phyloP scores from a whole-genome alignment of 1,284 basidiomycete species.

The Pseudozyma pruni region DNA sequence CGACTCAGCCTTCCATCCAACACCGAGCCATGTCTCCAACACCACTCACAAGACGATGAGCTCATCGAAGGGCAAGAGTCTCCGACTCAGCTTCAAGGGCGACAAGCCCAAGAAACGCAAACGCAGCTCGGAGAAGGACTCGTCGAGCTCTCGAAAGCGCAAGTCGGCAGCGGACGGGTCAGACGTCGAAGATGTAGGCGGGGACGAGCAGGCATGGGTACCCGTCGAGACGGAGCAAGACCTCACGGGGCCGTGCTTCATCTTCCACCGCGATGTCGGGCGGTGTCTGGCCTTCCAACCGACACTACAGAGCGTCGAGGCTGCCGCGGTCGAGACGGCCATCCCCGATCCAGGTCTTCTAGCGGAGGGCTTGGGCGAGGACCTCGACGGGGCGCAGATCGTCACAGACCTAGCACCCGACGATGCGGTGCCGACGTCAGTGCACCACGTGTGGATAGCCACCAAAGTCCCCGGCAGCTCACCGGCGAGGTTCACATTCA shows the following conservation, averaged over 20 bases:
- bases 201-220: conserved; percentile 59
- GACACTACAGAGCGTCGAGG: conserved; percentile 41
- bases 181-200: conserved; percentile 52
- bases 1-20: too few relatives aligned
- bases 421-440: conserved; percentile 31
- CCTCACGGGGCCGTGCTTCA: conserved; percentile 47
- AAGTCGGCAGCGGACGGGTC: conserved; percentile 26
- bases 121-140: conserved; percentile 10
- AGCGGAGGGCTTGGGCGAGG: conserved; percentile 31
- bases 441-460: conserved; percentile 62
- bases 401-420: conserved; percentile 4
- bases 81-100: conserved; percentile 51
- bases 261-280: conserved; percentile 5
- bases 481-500: conserved; percentile 48
- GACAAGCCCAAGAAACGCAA: conserved; percentile 46
- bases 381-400: conserved; percentile 41
- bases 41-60: conserved; percentile 14
- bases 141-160: conserved; percentile 21
- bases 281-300: conserved; percentile 38
- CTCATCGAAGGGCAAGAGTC: conserved; percentile 21
- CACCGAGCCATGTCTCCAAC: too few relatives aligned
- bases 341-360: conserved; percentile 12
- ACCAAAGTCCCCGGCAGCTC: conserved; percentile 39
- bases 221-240: conserved; percentile 34
- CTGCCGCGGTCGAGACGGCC: conserved; percentile 7